Percentiles rank a stretch among this genome's conserved stretches.
Conservation (phyloP, 805 yeast species). For the Dipodascopsis uninucleata region DNA sequence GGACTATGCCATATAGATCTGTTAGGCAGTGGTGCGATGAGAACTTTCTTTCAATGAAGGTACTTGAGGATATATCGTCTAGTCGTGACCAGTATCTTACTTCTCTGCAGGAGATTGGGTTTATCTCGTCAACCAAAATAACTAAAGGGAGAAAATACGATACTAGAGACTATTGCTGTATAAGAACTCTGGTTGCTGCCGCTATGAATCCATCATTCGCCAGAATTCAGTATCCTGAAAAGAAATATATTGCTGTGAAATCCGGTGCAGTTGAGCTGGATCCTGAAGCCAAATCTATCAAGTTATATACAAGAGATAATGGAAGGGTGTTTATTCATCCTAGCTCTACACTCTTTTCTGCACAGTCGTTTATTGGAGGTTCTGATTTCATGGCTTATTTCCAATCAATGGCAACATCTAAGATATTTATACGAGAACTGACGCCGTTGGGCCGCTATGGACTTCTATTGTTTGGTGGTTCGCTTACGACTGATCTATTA, state of each 20-base stretch:
- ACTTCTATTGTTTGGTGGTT: slow-evolving; percentile 77
- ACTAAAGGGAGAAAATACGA: slow-evolving; percentile 3
- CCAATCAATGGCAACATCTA: slow-evolving; percentile 55
- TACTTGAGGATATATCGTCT: slow-evolving; percentile 67
- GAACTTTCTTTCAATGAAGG: slow-evolving; percentile 57
- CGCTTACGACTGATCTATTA: slow-evolving; percentile 49
- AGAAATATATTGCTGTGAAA: slow-evolving; percentile 63
- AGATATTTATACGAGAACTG: slow-evolving; percentile 64
- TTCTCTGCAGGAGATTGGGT: slow-evolving; percentile 73
- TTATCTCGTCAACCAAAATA: slow-evolving; percentile 58
- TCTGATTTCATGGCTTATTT: slow-evolving; percentile 59
- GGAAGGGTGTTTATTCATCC: slow-evolving; percentile 80
- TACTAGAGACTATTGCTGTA: slow-evolving; percentile 38
- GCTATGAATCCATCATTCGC: slow-evolving; percentile 81
- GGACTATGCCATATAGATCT: slow-evolving; percentile 3
- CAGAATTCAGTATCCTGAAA: slow-evolving; percentile 75
- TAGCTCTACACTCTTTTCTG: slow-evolving; percentile 66
- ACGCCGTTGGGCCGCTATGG: slow-evolving; percentile 78
- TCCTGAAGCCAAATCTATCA: slow-evolving; percentile 70
- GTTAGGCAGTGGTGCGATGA: slow-evolving; percentile 49
- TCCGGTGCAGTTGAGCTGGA: slow-evolving; percentile 84
- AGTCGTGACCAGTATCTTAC: slow-evolving; percentile 66
- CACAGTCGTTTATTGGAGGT: slow-evolving; percentile 39
- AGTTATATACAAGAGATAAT: slow-evolving; percentile 60
- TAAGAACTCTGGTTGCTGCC: slow-evolving; percentile 71